Evolutionary conservation across 106 monocot genomes (phyloP).

Genomic region (Alisma plantagoaquatica): DNA sequence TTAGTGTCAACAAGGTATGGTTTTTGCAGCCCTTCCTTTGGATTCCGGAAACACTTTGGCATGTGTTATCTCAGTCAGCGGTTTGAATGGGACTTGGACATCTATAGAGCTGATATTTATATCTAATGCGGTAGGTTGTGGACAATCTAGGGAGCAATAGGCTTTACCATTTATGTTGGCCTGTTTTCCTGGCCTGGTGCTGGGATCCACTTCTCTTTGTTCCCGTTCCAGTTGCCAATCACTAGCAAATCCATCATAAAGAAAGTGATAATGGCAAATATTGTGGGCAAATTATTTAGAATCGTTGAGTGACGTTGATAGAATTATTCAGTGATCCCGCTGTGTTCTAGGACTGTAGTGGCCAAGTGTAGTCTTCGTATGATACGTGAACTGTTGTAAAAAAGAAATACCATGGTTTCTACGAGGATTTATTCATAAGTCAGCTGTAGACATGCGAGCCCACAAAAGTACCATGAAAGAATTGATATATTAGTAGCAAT

Average conservation of each 20-base stretch:
- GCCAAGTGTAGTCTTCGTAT: neutral
- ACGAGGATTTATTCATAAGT: too few species aligned
- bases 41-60: neutral
- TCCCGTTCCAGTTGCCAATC: neutral
- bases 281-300: neutral
- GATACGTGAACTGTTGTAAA: too few species aligned
- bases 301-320: too few species aligned
- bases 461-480: too few species aligned
- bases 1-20: neutral
- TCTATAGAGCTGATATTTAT: neutral
- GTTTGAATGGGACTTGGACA: neutral
- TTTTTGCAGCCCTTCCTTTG: neutral
- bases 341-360: too few species aligned
- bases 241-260: neutral
- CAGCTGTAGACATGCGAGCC: too few species aligned
- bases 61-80: neutral
- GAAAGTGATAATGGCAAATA: neutral
- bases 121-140: neutral
- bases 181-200: neutral
- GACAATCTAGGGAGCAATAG: slow-evolving; percentile 1
- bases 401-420: too few species aligned
- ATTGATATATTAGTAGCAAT: too few species aligned
- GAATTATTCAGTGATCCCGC: too few species aligned
- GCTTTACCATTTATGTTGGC: too few species aligned
- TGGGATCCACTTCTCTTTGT: slow-evolving; percentile 6